Base-by-base conservation (phyloP, 2,329 filamentous ascomycete species). In the Fusarium begoniae region DNA sequence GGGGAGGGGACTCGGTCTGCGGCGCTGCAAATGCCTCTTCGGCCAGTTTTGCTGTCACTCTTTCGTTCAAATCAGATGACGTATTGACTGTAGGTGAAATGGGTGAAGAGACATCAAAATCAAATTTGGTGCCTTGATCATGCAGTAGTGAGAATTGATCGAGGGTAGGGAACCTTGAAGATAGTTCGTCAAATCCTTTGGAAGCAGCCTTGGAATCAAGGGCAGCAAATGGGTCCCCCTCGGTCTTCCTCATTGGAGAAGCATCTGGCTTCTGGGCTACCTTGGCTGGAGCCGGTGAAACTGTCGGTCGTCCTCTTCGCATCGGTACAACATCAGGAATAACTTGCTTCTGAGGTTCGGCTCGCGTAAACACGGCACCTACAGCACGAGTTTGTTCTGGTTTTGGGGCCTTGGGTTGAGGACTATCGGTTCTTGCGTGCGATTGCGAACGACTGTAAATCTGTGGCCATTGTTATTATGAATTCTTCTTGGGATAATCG, bases 291-390 rank as follows among this genome's bases (percentile, higher is more conserved):
- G 80, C 78, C 26, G 84, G 83, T 14, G 83, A 81, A 22, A 84
- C 79, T 10, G 81, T 82, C 30, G 86, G 83, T 24, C 95, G 93
- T 8, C 96, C 96, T 83, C 96, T 90, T 69, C 96, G 90, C 96
- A 98, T 98, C 2, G 96, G 96, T 43, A 93, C 91, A 70, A 99
- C 94, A 30, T 98, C 94, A 14, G 96, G 96, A 62, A 98, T 91
- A 14, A 88, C 85, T 75, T 92, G 90, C 61, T 93, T 90, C 75
- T 93, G 89, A 63, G 93, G 90, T 32, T 90, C 85, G 6, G 92
- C 91, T n/a, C 93, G 91, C 11, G 94, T 90, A 78, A 96, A 96
- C 22, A 95, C 91, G 17, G 96, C 92, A 14, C 96, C 95, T 38
- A 97, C 90, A 38, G 90, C 87, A 10, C 92, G 89, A 37, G 90